phyloP scores from a whole-genome alignment of 441 rosid genomes.

The Biscutella laevigata region DNA sequence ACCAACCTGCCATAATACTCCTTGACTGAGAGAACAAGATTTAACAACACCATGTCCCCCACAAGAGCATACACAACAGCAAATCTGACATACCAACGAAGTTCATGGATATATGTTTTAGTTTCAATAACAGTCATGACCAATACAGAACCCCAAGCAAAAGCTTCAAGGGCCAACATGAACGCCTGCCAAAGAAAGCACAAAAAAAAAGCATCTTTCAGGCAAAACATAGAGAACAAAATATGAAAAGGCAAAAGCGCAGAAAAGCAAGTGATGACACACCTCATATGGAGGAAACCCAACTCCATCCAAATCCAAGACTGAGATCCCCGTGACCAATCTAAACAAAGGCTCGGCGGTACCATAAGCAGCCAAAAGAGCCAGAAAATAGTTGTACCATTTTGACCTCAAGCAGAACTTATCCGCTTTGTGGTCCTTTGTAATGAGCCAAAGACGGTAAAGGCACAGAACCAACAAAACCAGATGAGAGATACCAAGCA shows the following conservation, averaged over 20 bases:
- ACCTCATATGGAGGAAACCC: slow-evolving; percentile 93
- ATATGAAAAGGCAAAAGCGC: background rate
- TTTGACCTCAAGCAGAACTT: slow-evolving; percentile 70
- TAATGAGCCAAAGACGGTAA: slow-evolving; percentile 69
- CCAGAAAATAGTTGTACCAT: slow-evolving; percentile 57
- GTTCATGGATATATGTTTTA: slow-evolving; percentile 64
- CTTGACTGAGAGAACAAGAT: slow-evolving; percentile 65
- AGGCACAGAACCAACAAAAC: slow-evolving; percentile 57
- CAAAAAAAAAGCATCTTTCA: slow-evolving; percentile 4
- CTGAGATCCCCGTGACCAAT: slow-evolving; percentile 71
- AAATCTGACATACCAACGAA: slow-evolving; percentile 94
- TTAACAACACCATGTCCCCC: slow-evolving; percentile 78
- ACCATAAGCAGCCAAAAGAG: slow-evolving; percentile 57
- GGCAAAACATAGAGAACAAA: slow-evolving; percentile 3
- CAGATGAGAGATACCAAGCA: slow-evolving; percentile 56
- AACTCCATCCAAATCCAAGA: slow-evolving; percentile 61
- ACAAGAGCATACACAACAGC: slow-evolving; percentile 70
- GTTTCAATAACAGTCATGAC: slow-evolving; percentile 71
- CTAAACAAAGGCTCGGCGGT: slow-evolving; percentile 81
- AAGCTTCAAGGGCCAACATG: slow-evolving; percentile 65
- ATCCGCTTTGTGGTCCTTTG: slow-evolving; percentile 52
- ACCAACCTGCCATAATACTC: slow-evolving; percentile 62
- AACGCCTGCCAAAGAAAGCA: slow-evolving; percentile 42
- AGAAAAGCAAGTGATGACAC: slow-evolving; percentile 12
- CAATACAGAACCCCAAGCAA: slow-evolving; percentile 77